Evolutionary conservation across 805 yeast genomes (phyloP).

Genomic region (Torulaspora microellipsoides): DNA sequence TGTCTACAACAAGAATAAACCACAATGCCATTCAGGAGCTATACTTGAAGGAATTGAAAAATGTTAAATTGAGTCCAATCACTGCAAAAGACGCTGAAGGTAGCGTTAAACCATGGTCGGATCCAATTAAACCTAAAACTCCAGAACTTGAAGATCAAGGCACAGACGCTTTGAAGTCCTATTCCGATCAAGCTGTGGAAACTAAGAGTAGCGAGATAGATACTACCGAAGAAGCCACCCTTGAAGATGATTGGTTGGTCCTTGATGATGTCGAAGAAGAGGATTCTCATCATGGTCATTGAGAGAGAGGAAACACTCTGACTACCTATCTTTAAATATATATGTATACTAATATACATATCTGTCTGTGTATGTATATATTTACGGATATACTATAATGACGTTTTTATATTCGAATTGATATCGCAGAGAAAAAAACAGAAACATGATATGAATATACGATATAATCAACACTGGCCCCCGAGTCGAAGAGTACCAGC

Average conservation of each 20-base stretch:
- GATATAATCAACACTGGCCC: background rate
- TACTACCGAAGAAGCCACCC: conserved; percentile 25
- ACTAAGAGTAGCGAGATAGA: conserved; percentile 53
- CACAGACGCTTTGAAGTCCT: conserved; percentile 59
- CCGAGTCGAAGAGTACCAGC: background rate
- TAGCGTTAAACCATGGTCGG: conserved; percentile 75
- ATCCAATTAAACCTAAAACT: conserved; percentile 71
- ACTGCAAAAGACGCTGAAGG: conserved; percentile 71
- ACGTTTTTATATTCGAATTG: conserved; percentile 7
- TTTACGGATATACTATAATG: conserved; percentile 1
- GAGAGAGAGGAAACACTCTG: background rate
- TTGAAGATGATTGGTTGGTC: conserved; percentile 70
- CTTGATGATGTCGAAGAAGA: conserved; percentile 63
- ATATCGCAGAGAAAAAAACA: background rate
- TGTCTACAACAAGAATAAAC: conserved; percentile 30
- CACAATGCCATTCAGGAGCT: conserved; percentile 70
- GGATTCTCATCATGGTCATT: conserved; percentile 40
- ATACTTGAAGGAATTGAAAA: conserved; percentile 80
- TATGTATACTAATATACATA: conserved; percentile 1
- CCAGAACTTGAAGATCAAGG: conserved; percentile 71
- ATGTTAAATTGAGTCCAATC: conserved; percentile 78
- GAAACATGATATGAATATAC: background rate
- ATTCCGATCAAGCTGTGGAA: conserved; percentile 71
- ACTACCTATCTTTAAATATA: background rate
- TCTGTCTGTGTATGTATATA: background rate